phyloP scores from a whole-genome alignment of 2,329 filamentous ascomycete species.

The Botrytis aclada region DNA sequence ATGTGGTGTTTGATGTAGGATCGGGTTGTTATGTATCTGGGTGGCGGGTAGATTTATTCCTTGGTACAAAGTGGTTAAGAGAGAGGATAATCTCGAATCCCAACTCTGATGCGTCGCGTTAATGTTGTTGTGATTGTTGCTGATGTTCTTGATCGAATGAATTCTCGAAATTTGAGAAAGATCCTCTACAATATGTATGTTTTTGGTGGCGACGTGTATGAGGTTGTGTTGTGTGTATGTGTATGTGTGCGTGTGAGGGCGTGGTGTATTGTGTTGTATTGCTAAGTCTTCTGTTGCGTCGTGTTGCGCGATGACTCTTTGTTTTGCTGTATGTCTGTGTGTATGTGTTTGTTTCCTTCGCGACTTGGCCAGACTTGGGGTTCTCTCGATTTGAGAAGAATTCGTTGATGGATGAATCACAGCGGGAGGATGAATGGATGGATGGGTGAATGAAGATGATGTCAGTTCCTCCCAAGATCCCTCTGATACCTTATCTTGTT shows the following conservation, averaged over 20 bases:
- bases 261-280: not conserved
- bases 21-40: not conserved
- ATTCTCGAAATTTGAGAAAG: not conserved
- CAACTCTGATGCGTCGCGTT: not conserved
- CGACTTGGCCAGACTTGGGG: not conserved
- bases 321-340: not conserved
- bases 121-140: not conserved
- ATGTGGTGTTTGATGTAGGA: not conserved
- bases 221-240: not conserved
- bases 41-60: not conserved
- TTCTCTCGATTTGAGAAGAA: not conserved
- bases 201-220: not conserved
- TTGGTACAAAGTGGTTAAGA: not conserved
- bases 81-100: not conserved
- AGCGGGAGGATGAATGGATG: not conserved
- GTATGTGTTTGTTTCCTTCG: not conserved
- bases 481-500: not conserved
- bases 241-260: not conserved
- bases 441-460: not conserved
- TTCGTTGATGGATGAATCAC: not conserved
- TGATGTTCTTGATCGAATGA: not conserved
- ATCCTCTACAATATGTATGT: not conserved
- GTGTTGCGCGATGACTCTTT: not conserved
- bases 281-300: not conserved
- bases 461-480: not conserved